Evolutionary conservation across 805 yeast genomes (phyloP).

Genomic region (Debaryomyces maramus): DNA sequence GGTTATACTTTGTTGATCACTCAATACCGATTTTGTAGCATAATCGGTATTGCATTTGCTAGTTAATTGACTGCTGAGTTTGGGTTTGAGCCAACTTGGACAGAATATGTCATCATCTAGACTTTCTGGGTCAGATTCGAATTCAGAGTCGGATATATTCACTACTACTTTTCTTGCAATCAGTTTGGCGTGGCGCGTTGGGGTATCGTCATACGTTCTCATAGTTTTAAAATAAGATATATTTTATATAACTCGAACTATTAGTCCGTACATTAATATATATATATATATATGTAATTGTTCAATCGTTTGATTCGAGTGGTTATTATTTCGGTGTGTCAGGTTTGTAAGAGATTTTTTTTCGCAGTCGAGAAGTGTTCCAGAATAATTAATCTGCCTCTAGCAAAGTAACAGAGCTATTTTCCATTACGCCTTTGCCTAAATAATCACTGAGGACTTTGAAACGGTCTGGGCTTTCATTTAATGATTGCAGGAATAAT

Average conservation of each 20-base stretch:
- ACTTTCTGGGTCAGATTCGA: not conserved
- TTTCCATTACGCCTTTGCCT: conserved; percentile 84
- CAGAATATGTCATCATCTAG: conserved; percentile 7
- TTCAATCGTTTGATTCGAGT: too few relatives aligned
- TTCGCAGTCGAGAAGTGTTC: not conserved
- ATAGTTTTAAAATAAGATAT: not conserved
- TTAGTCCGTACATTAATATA: not conserved
- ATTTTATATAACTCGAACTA: not conserved
- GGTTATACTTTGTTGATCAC: not conserved
- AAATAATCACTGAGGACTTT: conserved; percentile 77
- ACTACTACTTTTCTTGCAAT: not conserved
- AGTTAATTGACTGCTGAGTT: not conserved
- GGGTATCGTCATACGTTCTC: not conserved
- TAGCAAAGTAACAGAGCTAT: conserved; percentile 20
- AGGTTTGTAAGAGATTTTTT: not conserved
- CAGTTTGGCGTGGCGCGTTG: not conserved
- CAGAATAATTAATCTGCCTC: conserved; percentile 1
- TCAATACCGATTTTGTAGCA: not conserved
- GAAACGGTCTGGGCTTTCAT: conserved; percentile 60
- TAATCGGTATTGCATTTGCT: not conserved
- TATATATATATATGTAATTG: not conserved
- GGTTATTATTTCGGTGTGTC: too few relatives aligned
- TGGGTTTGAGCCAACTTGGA: conserved; percentile 10
- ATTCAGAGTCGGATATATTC: conserved; percentile 1
- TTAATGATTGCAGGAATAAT: conserved; percentile 57